Base-by-base conservation (phyloP, 148 eudicot species). In the Diospyros kaki region DNA sequence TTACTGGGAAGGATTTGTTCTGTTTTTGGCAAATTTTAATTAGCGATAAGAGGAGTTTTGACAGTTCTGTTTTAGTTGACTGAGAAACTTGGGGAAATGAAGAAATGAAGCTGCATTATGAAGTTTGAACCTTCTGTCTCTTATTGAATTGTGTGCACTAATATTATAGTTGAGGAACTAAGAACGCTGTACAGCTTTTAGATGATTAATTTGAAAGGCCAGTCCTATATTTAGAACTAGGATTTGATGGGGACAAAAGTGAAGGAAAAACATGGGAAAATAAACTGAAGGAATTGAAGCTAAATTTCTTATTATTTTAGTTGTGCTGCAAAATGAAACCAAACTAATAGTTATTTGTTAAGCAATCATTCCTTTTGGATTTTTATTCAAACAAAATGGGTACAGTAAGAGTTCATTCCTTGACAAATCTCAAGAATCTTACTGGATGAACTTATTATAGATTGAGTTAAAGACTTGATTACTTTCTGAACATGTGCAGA, bases 51-150 rank as follows among this genome's bases (percentile, higher is more conserved):
- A 7, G 59, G 59, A 55, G 3, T 10, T 48, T 48, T 48, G 52
- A 48, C 52, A 48, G 52, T 48, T 48, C 52, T 48, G 6, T 48
- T 48, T 48, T 38, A 12, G 45, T 28, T 28, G 71, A 52, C 9
- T 52, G 6, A 51, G 72, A 69, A 69, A 52, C 60, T 5, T 9
- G 41, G 72, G 60, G 44, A 69, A 69, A 13, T 28, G 59, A 11
- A 69, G 43, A 69, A 69, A 55, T 9, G 39, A 42, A 69, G 53
- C n/a, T 9, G n/a, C 42, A 39, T 53, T 69, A 28, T 28, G 28
- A 28, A 28, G 28, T 28, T 69, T 13, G 45, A 69, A 3, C 42
- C 56, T 8, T 39, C 12, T 53, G 28, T 11, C 46, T 40, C 28
- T 28, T 28, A 28, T 28, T 28, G 28, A 0, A 28, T 28, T 13